Evolutionary conservation across 306 rosid species (phyloP).

Genomic region (Vachellia collinsii): DNA sequence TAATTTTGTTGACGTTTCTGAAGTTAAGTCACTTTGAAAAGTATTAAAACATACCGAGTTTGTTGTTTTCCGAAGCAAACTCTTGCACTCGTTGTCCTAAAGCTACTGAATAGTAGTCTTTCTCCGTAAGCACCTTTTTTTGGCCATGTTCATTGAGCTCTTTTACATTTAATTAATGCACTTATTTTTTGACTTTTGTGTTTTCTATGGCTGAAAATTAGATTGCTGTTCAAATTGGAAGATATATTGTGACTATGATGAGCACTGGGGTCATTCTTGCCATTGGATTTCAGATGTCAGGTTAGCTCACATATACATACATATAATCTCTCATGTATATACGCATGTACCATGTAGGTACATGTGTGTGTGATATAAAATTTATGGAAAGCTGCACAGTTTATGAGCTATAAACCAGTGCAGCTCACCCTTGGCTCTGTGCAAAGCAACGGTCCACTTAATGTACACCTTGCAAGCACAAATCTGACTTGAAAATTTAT

Average conservation of each 20-base stretch:
- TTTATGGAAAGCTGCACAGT: neutral
- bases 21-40: neutral
- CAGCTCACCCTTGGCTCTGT: neutral
- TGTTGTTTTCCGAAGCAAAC: neutral
- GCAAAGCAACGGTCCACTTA: neutral
- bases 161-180: conserved; percentile 1
- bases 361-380: neutral
- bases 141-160: neutral
- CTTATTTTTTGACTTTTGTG: conserved; percentile 25
- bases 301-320: conserved; percentile 44
- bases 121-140: neutral
- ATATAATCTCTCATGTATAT: neutral
- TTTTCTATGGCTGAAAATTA: conserved; percentile 32
- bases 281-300: conserved; percentile 92
- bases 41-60: neutral
- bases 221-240: conserved; percentile 89
- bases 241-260: conserved; percentile 99
- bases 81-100: neutral
- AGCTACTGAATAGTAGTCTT: neutral
- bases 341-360: neutral
- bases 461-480: neutral
- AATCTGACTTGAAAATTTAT: conserved; percentile 5
- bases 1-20: neutral
- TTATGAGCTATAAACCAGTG: neutral
- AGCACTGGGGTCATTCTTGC: conserved; percentile 92